These are phyloP conservation scores for Crotalaria pallida DNA, from an alignment of 306 rosid species.

Conservation along the genomic window DNA sequence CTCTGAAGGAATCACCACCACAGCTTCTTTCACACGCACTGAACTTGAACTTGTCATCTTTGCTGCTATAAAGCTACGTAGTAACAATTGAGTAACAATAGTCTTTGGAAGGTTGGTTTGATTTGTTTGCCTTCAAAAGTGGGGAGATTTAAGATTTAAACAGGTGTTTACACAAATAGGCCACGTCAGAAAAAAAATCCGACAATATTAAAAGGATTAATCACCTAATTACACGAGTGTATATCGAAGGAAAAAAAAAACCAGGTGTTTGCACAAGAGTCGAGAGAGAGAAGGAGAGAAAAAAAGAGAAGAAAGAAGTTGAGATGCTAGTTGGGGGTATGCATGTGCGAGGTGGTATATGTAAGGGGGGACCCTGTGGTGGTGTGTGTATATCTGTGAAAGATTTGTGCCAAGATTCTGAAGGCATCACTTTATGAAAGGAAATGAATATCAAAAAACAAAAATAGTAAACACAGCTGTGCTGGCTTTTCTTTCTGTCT, in stretches of 20 bases:
- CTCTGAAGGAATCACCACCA: slow-evolving; percentile 53
- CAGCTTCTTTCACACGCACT: slow-evolving; percentile 54
- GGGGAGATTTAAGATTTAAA: background rate
- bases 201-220: too few relatives aligned
- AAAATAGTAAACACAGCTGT: slow-evolving; percentile 40
- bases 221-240: too few relatives aligned
- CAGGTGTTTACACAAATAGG: too few relatives aligned
- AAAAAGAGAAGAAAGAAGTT: background rate
- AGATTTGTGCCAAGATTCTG: slow-evolving; percentile 82
- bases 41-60: slow-evolving; percentile 51
- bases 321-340: background rate
- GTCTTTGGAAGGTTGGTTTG: background rate
- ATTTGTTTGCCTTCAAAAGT: background rate
- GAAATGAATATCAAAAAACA: slow-evolving; percentile 47
- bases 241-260: too few relatives aligned
- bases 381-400: slow-evolving; percentile 39
- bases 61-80: too few relatives aligned
- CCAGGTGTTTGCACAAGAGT: too few relatives aligned
- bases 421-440: slow-evolving; percentile 53
- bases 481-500: slow-evolving; percentile 40
- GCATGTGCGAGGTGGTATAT: slow-evolving; percentile 8
- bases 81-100: background rate
- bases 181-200: too few relatives aligned
- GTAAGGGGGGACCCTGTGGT: slow-evolving; percentile 28
- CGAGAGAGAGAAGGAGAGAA: background rate